Evolutionary conservation across 345 rosid genomes (phyloP), one percentile per base, ranked within the genome.

Genomic region (Turnera subulata): DNA sequence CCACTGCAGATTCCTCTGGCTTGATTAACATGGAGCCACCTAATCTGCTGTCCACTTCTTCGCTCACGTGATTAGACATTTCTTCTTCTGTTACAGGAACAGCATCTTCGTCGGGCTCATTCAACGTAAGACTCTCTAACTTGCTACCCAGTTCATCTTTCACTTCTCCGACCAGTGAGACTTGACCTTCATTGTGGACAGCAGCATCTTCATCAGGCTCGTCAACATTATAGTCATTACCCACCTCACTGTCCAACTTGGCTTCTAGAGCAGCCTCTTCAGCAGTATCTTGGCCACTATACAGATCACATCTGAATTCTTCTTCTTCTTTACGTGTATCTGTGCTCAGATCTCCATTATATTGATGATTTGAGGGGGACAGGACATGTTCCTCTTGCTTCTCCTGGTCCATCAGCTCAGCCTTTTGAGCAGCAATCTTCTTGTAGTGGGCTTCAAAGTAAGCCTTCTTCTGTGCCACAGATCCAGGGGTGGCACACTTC

Each of bases 371-470:
- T 10, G 76, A 67, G 37, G 58, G 55, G 14, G 66, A 69, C 6
- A 55, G 19, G 8, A 70, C 71, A 44, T 66, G 65, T 46, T 78
- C 91, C 64, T 70, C 56, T 38, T 56, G 77, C 72, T 75, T 82
- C 80, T 83, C 86, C 78, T 80, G 84, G 63, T 77, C 83, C 70
- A 72, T 55, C 19, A 81, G 69, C 73, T 87, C 92, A 25, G 96
- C 87, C 74, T 93, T 87, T 67, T 78, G 82, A 29, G 89, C 88
- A 63, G 97, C 94, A 57, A 86, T 79, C 76, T 81, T 89, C 77
- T 81, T 89, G 82, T 89, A 87, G 75, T 89, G 99, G 46, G 95
- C 96, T 79, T 93, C 99, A 48, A 93, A 93, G 72, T 85, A 93
- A 44, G 99, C 97, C 53, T 76, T 86, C 68, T 93, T 93, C 68